Percentiles rank a stretch among this genome's conserved stretches.
phyloP scores from a whole-genome alignment of 2,329 filamentous ascomycete species.

The Ophiostoma perfectum region DNA sequence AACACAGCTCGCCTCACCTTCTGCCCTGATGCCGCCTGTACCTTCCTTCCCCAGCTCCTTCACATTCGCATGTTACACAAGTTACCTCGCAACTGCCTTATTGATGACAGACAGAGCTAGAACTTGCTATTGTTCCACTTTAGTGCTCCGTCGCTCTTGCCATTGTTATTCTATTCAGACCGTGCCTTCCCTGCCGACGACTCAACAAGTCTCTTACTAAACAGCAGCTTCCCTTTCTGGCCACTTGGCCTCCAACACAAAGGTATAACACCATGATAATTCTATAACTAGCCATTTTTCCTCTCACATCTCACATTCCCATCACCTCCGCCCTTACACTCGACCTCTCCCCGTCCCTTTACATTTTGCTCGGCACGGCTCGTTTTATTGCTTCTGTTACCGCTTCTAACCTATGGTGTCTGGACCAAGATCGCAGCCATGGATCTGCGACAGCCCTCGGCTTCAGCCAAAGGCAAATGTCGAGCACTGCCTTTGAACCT shows the following conservation, averaged over 20 bases:
- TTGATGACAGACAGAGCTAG: neutral
- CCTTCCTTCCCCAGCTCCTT: neutral
- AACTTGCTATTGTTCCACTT: constrained; percentile 22
- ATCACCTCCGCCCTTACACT: too few species aligned
- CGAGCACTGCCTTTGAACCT: constrained; percentile 17
- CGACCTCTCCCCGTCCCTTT: too few species aligned
- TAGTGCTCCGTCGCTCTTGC: neutral
- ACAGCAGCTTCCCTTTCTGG: too few species aligned
- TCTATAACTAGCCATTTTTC: too few species aligned
- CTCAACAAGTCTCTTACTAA: too few species aligned
- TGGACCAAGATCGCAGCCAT: neutral
- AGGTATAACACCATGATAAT: too few species aligned
- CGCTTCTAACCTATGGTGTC: neutral
- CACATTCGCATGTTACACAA: neutral
- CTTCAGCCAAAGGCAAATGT: constrained; percentile 12
- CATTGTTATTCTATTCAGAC: constrained; percentile 15
- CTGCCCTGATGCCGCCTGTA: neutral
- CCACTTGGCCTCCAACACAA: too few species aligned
- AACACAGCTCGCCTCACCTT: neutral
- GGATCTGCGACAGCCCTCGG: neutral
- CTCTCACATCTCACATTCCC: too few species aligned
- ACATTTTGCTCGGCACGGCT: too few species aligned
- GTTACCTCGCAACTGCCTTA: neutral
- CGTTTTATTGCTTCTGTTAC: neutral
- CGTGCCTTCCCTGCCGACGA: neutral